phyloP scores from a whole-genome alignment of 345 rosid genomes.

The Cochlearia excelsa region DNA sequence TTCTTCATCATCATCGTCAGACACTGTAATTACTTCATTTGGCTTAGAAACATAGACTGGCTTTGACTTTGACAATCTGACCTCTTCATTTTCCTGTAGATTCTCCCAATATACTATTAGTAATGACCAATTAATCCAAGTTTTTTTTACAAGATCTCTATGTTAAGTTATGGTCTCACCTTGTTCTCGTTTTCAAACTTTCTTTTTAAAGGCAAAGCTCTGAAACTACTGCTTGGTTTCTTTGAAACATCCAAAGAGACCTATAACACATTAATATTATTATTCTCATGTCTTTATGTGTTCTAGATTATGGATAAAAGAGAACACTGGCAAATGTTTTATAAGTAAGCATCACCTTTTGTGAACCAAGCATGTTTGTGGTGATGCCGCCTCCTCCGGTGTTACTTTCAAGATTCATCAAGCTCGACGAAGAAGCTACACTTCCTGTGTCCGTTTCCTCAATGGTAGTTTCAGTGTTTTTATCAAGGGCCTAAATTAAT shows the following conservation, averaged over 20 bases:
- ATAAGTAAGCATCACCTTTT: constrained; percentile 30
- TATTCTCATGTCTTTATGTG: constrained; percentile 5
- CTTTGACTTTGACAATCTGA: constrained; percentile 40
- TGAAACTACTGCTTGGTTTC: constrained; percentile 60
- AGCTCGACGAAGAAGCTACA: constrained; percentile 29
- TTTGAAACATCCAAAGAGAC: constrained; percentile 52
- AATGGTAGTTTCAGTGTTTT: constrained; percentile 17
- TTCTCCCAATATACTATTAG: constrained; percentile 20
- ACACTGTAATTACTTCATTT: constrained; percentile 45
- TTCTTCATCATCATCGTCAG: constrained; percentile 37
- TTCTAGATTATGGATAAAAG: background rate
- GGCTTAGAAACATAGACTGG: constrained; percentile 7
- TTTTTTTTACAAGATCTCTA: background rate
- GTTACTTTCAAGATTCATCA: constrained; percentile 29
- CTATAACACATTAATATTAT: constrained; percentile 40
- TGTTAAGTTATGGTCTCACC: constrained; percentile 32
- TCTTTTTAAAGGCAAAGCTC: constrained; percentile 54
- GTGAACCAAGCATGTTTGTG: constrained; percentile 29
- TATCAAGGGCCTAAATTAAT: constrained; percentile 42
- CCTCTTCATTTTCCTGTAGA: constrained; percentile 50
- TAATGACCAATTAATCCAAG: too few relatives aligned
- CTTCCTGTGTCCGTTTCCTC: constrained; percentile 32
- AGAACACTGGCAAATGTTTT: background rate
- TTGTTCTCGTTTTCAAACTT: constrained; percentile 44
- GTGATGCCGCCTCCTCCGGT: too few relatives aligned